Conservation (phyloP, 257 asterid genomes). For the Lycium barbarum region DNA sequence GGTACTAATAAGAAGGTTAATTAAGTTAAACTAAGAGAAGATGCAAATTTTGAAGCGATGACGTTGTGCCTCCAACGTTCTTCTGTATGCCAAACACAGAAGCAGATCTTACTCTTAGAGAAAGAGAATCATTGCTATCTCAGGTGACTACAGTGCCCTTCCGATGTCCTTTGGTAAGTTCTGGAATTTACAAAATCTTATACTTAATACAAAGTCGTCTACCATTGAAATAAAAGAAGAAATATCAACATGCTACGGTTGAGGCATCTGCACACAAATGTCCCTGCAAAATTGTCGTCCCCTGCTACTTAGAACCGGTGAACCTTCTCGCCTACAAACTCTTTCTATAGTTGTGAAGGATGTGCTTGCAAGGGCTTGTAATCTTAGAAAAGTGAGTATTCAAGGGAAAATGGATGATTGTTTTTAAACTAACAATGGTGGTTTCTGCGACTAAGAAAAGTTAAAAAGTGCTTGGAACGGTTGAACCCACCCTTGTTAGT, state of each 20-base stretch:
- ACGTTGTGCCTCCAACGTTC: neutral
- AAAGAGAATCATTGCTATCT: slow-evolving; percentile 14
- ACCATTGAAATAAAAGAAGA: slow-evolving; percentile 24
- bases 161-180: neutral
- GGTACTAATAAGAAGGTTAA: neutral
- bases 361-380: neutral
- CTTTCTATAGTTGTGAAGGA: neutral
- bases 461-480: neutral
- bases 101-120: neutral
- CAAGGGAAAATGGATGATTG: neutral
- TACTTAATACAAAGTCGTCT: neutral
- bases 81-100: neutral
- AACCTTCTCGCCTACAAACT: slow-evolving; percentile 19
- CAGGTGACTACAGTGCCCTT: neutral
- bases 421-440: neutral
- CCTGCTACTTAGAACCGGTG: neutral
- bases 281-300: neutral
- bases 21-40: slow-evolving; percentile 13
- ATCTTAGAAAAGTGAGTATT: slow-evolving; percentile 33
- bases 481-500: neutral
- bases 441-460: neutral
- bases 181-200: neutral
- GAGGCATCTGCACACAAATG: slow-evolving; percentile 25
- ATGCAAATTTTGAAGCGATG: neutral
- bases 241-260: neutral